Evolutionary conservation across 495 filamentous ascomycete genomes (phyloP).

Genomic region (Penicillium verhagenii): DNA sequence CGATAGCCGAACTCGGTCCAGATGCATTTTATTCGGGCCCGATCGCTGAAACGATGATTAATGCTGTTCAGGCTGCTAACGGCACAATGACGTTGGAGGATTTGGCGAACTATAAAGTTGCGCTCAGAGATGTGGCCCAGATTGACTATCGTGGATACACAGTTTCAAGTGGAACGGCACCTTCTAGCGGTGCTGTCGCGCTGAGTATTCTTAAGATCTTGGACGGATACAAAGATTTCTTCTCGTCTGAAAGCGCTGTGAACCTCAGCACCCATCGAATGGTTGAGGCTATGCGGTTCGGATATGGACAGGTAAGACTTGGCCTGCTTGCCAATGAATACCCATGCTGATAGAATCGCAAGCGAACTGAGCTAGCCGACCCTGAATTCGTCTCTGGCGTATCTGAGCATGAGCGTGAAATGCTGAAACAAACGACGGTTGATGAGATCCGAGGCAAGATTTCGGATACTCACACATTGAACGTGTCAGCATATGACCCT

Average conservation of each 20-base stretch:
- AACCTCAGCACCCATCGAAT: slow-evolving; percentile 75
- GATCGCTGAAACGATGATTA: slow-evolving; percentile 71
- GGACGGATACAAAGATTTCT: slow-evolving; percentile 65
- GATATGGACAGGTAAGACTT: slow-evolving; percentile 63
- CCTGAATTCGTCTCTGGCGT: slow-evolving; percentile 67
- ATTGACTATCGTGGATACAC: slow-evolving; percentile 72
- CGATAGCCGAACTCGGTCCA: slow-evolving; percentile 66
- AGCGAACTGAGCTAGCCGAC: slow-evolving; percentile 72
- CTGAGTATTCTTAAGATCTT: slow-evolving; percentile 75
- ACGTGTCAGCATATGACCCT: slow-evolving; percentile 71
- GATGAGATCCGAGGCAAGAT: slow-evolving; percentile 62
- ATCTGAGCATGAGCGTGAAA: slow-evolving; percentile 59
- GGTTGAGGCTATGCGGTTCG: slow-evolving; percentile 84
- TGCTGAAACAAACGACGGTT: slow-evolving; percentile 62
- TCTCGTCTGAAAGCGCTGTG: slow-evolving; percentile 42
- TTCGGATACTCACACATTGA: slow-evolving; percentile 63
- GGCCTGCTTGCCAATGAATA: background rate
- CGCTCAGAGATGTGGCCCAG: slow-evolving; percentile 56
- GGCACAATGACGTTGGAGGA: slow-evolving; percentile 85
- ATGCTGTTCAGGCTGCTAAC: slow-evolving; percentile 58
- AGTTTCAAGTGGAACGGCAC: slow-evolving; percentile 66
- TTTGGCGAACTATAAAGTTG: slow-evolving; percentile 64
- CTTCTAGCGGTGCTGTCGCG: slow-evolving; percentile 70
- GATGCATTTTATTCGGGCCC: slow-evolving; percentile 76
- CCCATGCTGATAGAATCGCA: slow-evolving; percentile 6